Conservation (phyloP, 768 basidiomycete species). For the Tylopilus rubrobrunneus region DNA sequence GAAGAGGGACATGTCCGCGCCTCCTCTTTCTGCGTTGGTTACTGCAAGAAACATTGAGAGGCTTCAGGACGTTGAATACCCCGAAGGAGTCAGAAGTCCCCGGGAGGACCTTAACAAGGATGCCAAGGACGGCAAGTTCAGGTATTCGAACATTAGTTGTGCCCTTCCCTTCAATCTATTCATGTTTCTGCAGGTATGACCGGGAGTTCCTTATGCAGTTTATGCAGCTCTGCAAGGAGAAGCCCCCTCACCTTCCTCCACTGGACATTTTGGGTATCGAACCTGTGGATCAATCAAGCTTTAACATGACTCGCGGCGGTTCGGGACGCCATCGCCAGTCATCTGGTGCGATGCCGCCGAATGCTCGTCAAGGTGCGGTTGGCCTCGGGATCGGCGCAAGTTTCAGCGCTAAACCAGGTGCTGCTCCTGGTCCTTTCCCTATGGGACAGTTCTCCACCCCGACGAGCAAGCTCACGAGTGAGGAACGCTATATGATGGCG, state of each 20-base stretch:
- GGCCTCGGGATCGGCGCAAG: too few species aligned
- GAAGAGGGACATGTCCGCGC: too few species aligned
- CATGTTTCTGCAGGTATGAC: conserved; percentile 64
- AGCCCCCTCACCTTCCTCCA: conserved; percentile 85
- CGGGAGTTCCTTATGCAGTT: conserved; percentile 98
- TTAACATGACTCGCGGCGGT: too few species aligned
- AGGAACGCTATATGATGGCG: too few species aligned
- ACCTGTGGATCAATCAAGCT: conserved; percentile 49
- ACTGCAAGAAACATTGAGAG: conserved; percentile 86
- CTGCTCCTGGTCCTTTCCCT: too few species aligned
- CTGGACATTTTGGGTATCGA: conserved; percentile 91
- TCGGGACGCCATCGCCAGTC: too few species aligned
- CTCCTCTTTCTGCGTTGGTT: conserved; percentile 65
- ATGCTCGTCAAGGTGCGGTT: too few species aligned
- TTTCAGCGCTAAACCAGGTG: too few species aligned
- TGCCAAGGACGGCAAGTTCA: conserved; percentile 85
- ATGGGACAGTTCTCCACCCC: too few species aligned
- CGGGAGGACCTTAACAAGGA: conserved; percentile 79
- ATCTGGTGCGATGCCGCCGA: too few species aligned
- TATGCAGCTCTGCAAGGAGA: conserved; percentile 92
- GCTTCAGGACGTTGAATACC: conserved; percentile 73
- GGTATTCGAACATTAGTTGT: conserved; percentile 38
- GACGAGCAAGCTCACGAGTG: too few species aligned
- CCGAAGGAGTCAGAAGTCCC: conserved; percentile 79
- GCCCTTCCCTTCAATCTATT: conserved; percentile 1